Evolutionary conservation across 225 moss, liverwort and hornwort genomes (phyloP).

Genomic region (Physcomitrium patens): DNA sequence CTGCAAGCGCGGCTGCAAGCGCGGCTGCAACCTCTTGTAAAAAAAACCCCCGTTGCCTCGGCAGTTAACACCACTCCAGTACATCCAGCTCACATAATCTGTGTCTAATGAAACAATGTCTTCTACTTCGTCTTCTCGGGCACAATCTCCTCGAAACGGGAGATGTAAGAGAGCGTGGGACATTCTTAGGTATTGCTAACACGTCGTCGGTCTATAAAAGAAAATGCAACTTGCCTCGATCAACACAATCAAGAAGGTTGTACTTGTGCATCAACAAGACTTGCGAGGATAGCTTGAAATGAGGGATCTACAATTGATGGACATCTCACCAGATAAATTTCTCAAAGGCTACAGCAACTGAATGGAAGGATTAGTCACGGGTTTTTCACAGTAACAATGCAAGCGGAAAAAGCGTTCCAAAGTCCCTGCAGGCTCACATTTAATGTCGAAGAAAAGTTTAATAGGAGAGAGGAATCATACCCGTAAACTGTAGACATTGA

Average conservation of each 20-base stretch:
- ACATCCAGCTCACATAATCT: slow-evolving; percentile 6
- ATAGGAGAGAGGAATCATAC: slow-evolving; percentile 27
- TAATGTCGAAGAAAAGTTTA: slow-evolving; percentile 24
- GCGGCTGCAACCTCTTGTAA: slow-evolving; percentile 9
- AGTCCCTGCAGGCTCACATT: slow-evolving; percentile 3
- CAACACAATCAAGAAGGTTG: neutral
- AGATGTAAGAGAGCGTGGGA: slow-evolving; percentile 21
- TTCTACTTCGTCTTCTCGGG: slow-evolving; percentile 16
- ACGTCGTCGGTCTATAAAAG: slow-evolving; percentile 15
- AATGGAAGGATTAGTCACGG: slow-evolving; percentile 2
- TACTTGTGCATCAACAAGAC: slow-evolving; percentile 17
- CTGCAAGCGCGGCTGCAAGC: neutral
- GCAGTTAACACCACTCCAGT: slow-evolving; percentile 7
- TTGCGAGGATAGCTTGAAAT: slow-evolving; percentile 8
- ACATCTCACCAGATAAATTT: slow-evolving; percentile 12
- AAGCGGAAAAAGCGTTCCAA: slow-evolving; percentile 23
- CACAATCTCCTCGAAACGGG: slow-evolving; percentile 22
- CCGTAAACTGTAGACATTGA: slow-evolving; percentile 27
- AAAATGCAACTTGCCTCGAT: neutral
- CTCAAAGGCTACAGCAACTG: slow-evolving; percentile 5
- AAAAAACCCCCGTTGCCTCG: neutral
- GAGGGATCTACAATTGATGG: slow-evolving; percentile 20
- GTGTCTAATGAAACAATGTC: neutral
- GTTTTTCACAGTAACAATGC: slow-evolving; percentile 29
- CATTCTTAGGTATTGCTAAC: neutral